Percentiles rank a stretch among this genome's conserved stretches.
Evolutionary conservation across 1,284 basidiomycete species (phyloP).

Genomic region (Marasmius fiardii): DNA sequence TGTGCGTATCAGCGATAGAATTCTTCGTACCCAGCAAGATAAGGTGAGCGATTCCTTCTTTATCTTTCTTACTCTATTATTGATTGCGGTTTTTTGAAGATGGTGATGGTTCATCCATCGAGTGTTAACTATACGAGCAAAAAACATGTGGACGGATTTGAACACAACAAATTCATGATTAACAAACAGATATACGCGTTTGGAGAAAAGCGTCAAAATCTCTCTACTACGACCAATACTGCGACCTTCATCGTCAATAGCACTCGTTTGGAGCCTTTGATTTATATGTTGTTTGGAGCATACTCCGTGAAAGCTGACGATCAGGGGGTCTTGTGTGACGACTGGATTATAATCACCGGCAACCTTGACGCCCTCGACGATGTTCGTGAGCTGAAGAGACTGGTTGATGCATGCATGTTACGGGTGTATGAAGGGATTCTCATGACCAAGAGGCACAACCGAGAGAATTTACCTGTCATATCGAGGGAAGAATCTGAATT

Average conservation of each 20-base stretch:
- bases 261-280: slow-evolving; percentile 88
- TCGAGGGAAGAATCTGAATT: slow-evolving; percentile 58
- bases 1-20: slow-evolving; percentile 72
- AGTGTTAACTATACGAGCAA: slow-evolving; percentile 81
- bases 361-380: slow-evolving; percentile 79
- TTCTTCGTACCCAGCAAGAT: slow-evolving; percentile 80
- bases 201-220: slow-evolving; percentile 82
- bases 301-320: slow-evolving; percentile 69
- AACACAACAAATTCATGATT: slow-evolving; percentile 36
- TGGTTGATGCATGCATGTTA: slow-evolving; percentile 85
- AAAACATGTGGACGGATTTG: slow-evolving; percentile 22
- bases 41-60: slow-evolving; percentile 54
- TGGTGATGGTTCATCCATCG: slow-evolving; percentile 77
- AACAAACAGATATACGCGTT: slow-evolving; percentile 84
- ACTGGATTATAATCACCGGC: slow-evolving; percentile 88
- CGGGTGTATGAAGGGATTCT: slow-evolving; percentile 90
- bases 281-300: slow-evolving; percentile 92
- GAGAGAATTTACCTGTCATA: slow-evolving; percentile 33
- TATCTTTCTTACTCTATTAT: too few species aligned
- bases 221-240: slow-evolving; percentile 49
- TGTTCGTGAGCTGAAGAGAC: slow-evolving; percentile 77
- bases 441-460: slow-evolving; percentile 36
- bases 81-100: slow-evolving; percentile 35
- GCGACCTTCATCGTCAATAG: slow-evolving; percentile 78
- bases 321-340: slow-evolving; percentile 81